Conservation (phyloP, 148 eudicot species). For the Camellia lanceoleosa region DNA sequence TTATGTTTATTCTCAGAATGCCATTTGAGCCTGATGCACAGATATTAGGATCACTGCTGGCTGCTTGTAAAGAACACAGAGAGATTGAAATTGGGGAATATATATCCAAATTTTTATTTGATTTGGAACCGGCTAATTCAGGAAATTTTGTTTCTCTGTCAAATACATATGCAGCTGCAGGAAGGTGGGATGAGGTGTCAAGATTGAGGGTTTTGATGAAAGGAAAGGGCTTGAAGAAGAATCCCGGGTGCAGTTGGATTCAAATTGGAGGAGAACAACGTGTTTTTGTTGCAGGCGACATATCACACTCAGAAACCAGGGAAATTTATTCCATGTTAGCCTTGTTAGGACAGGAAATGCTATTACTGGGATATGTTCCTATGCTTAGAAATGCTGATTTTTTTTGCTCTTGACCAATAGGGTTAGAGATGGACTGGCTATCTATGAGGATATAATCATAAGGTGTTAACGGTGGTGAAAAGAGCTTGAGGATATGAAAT, state of each 20-base stretch:
- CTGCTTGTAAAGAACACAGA: slow-evolving; percentile 35
- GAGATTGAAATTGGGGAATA: slow-evolving; percentile 36
- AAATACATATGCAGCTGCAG: slow-evolving; percentile 36
- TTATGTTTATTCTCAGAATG: slow-evolving; percentile 28
- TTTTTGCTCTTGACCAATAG: background rate
- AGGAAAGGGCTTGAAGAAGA: slow-evolving; percentile 31
- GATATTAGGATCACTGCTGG: slow-evolving; percentile 35
- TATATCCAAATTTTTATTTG: slow-evolving; percentile 20
- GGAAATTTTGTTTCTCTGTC: slow-evolving; percentile 42
- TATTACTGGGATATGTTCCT: background rate
- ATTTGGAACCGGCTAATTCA: slow-evolving; percentile 30
- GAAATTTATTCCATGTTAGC: slow-evolving; percentile 32
- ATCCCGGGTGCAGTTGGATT: slow-evolving; percentile 53
- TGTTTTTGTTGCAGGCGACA: slow-evolving; percentile 48
- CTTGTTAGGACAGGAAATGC: slow-evolving; percentile 36
- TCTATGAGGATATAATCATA: too few relatives aligned
- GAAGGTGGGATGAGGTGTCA: slow-evolving; percentile 41
- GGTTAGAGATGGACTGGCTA: too few relatives aligned
- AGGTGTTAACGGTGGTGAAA: too few relatives aligned
- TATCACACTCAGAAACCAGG: slow-evolving; percentile 32
- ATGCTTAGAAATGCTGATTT: background rate
- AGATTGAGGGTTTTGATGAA: slow-evolving; percentile 37
- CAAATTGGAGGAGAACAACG: slow-evolving; percentile 35
- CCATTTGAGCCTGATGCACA: slow-evolving; percentile 30
- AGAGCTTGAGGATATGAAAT: too few relatives aligned